Conservation (phyloP, 1,284 basidiomycete genomes). For the Austroboletus novae-zelandiae region DNA sequence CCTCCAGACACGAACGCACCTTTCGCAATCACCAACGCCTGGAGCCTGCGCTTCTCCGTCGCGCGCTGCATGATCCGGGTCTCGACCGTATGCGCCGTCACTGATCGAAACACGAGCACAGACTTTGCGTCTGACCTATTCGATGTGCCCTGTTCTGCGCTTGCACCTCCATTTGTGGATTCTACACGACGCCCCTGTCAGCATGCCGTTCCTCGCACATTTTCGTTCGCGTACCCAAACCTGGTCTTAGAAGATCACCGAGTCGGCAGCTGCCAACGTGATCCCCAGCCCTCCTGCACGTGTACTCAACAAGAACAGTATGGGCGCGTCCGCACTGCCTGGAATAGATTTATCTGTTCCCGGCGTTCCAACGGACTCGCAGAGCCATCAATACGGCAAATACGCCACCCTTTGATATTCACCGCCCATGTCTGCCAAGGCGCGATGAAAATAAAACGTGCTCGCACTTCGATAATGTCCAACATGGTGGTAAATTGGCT, state of each 20-base stretch:
- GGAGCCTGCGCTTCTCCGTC: constrained; percentile 85
- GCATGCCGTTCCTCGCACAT: not conserved
- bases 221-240: constrained; percentile 67
- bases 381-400: constrained; percentile 90
- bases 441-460: not conserved
- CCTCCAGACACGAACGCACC: constrained; percentile 39
- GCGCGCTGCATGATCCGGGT: constrained; percentile 89
- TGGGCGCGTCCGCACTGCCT: constrained; percentile 68
- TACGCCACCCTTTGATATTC: constrained; percentile 74
- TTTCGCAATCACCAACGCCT: constrained; percentile 93
- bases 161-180: constrained; percentile 95
- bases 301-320: constrained; percentile 89
- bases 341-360: constrained; percentile 84
- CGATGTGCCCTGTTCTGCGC: constrained; percentile 95
- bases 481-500: constrained; percentile 96
- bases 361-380: constrained; percentile 79
- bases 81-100: constrained; percentile 88
- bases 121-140: constrained; percentile 89
- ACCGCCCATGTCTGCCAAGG: constrained; percentile 74
- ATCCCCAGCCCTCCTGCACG: constrained; percentile 91
- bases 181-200: constrained; percentile 43
- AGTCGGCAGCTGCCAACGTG: constrained; percentile 92
- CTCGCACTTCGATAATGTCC: constrained; percentile 83
- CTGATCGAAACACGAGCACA: constrained; percentile 85
- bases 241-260: constrained; percentile 93